A percentile compares a stretch with the other conserved stretches of the same genome.
phyloP scores from a whole-genome alignment of 1,284 basidiomycete species.

The Sporisorium graminicola region DNA sequence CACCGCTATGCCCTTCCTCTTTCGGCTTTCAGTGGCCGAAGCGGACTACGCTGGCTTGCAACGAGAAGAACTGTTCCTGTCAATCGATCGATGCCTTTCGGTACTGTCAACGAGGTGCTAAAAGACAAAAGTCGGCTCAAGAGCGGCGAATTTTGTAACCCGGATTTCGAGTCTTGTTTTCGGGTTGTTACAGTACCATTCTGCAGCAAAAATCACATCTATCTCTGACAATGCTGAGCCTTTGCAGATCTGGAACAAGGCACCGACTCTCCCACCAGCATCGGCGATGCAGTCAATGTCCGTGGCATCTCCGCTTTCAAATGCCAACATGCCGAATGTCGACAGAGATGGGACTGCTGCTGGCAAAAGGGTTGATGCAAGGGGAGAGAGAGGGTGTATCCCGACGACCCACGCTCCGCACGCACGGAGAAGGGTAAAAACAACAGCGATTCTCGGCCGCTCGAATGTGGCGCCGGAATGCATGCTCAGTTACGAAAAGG shows the following conservation, averaged over 20 bases:
- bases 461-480: neutral
- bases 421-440: neutral
- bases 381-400: neutral
- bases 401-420: neutral
- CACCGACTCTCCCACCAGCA: too few species aligned
- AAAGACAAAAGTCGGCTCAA: neutral
- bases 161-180: neutral
- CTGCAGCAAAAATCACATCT: neutral
- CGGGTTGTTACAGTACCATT: neutral
- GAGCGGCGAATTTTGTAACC: conserved; percentile 1
- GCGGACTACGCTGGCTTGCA: too few species aligned
- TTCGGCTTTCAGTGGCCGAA: too few species aligned
- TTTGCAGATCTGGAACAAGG: too few species aligned
- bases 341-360: neutral
- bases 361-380: conserved; percentile 1
- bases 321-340: too few species aligned
- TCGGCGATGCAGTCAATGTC: neutral
- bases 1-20: too few species aligned
- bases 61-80: too few species aligned
- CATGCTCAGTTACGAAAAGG: neutral
- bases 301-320: too few species aligned
- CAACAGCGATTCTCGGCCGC: neutral
- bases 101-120: neutral
- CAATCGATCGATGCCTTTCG: too few species aligned
- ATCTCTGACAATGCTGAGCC: too few species aligned